These are phyloP conservation scores for Saccharomycopsis schoenii DNA, from an alignment of 805 yeast genomes.

Conservation along the genomic window DNA sequence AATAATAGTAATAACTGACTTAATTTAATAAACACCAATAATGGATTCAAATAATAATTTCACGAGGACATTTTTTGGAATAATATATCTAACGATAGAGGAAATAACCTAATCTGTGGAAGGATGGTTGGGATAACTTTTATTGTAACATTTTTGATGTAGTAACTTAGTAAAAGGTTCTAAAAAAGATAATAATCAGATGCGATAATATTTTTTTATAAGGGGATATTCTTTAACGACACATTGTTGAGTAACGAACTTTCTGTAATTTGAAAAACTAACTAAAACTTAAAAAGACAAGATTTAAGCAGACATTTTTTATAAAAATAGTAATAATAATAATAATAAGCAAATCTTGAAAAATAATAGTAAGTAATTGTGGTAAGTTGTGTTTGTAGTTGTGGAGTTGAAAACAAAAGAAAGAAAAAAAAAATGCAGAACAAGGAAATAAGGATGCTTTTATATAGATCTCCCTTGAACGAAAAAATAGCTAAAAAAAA, in stretches of 20 bases:
- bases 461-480: not conserved
- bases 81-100: not conserved
- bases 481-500: not conserved
- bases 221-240: slow-evolving; percentile 1
- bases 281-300: slow-evolving; percentile 13
- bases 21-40: not conserved
- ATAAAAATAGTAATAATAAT: not conserved
- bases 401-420: not conserved
- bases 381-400: not conserved
- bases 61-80: not conserved
- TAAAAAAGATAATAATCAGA: not conserved
- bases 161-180: not conserved
- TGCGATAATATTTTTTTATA: not conserved
- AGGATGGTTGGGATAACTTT: not conserved
- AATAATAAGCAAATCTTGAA: slow-evolving; percentile 2
- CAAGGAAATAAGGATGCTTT: not conserved
- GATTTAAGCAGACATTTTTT: slow-evolving; percentile 19
- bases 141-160: not conserved
- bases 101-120: not conserved
- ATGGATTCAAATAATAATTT: not conserved
- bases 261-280: slow-evolving; percentile 17
- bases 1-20: not conserved
- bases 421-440: not conserved
- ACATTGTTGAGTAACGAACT: not conserved
- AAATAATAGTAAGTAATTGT: not conserved